These are phyloP conservation scores for Talaromyces ruber DNA, from an alignment of 495 filamentous ascomycete species.

Conservation along the genomic window DNA sequence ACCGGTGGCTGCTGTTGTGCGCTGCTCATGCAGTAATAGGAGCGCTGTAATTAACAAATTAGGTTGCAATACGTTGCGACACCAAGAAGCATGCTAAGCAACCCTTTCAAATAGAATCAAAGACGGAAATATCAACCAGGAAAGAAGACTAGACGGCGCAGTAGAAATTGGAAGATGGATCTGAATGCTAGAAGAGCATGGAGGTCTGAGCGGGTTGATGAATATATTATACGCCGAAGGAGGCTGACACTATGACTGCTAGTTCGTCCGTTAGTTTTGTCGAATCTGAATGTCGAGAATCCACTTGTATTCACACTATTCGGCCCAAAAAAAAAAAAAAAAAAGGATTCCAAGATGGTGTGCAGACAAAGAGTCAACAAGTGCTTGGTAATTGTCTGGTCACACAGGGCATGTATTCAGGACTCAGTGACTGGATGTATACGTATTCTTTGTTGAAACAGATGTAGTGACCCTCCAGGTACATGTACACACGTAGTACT, in stretches of 20 bases:
- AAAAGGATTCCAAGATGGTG: too few relatives aligned
- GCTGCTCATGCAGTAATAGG: background rate
- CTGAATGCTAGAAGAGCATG: background rate
- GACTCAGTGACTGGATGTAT: background rate
- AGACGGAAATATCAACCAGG: background rate
- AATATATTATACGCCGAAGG: background rate
- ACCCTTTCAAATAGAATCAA: background rate
- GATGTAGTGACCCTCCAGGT: background rate
- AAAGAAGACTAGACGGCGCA: background rate
- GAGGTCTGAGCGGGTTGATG: background rate
- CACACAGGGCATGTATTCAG: background rate
- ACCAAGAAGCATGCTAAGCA: background rate
- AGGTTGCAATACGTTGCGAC: background rate
- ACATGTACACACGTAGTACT: background rate
- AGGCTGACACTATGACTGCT: background rate
- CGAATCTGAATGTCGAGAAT: background rate
- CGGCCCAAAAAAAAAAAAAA: too few relatives aligned
- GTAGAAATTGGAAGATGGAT: background rate
- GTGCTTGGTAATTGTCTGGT: background rate
- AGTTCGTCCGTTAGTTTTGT: background rate
- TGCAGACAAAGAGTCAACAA: background rate
- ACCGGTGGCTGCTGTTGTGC: background rate
- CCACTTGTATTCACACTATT: too few relatives aligned
- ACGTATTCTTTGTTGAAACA: background rate
- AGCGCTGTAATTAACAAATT: background rate